phyloP scores from a whole-genome alignment of 495 filamentous ascomycete genomes.

The Penicillium paradoxum region DNA sequence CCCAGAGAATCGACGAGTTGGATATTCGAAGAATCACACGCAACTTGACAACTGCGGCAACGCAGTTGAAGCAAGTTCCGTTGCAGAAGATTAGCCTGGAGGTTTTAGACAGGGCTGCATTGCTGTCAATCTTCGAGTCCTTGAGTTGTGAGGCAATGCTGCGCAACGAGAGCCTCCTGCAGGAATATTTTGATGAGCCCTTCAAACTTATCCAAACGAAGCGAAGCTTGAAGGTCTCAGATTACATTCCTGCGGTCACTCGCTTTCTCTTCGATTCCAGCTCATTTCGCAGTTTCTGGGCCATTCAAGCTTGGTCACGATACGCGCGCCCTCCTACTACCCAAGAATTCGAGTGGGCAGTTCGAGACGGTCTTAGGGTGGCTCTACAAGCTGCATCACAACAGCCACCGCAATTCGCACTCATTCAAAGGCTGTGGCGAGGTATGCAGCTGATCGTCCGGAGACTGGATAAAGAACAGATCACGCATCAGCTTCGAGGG shows the following conservation, averaged over 20 bases:
- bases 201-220: constrained; percentile 72
- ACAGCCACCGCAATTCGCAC: constrained; percentile 44
- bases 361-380: constrained; percentile 58
- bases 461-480: constrained; percentile 65
- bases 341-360: constrained; percentile 77
- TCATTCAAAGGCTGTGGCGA: constrained; percentile 66
- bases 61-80: constrained; percentile 44
- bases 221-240: constrained; percentile 61
- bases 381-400: constrained; percentile 36
- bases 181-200: constrained; percentile 64
- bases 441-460: constrained; percentile 66
- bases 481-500: constrained; percentile 70
- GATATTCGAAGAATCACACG: constrained; percentile 59
- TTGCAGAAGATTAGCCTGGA: constrained; percentile 43
- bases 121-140: constrained; percentile 60
- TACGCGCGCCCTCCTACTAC: constrained; percentile 52
- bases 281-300: constrained; percentile 58
- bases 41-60: constrained; percentile 48
- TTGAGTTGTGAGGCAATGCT: constrained; percentile 59
- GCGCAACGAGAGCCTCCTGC: constrained; percentile 46
- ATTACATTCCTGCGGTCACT: constrained; percentile 72
- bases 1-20: constrained; percentile 49
- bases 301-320: constrained; percentile 59
- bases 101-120: constrained; percentile 44
- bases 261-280: constrained; percentile 72